phyloP scores from a whole-genome alignment of 2,329 filamentous ascomycete genomes.

The Colletotrichum orbiculare region DNA sequence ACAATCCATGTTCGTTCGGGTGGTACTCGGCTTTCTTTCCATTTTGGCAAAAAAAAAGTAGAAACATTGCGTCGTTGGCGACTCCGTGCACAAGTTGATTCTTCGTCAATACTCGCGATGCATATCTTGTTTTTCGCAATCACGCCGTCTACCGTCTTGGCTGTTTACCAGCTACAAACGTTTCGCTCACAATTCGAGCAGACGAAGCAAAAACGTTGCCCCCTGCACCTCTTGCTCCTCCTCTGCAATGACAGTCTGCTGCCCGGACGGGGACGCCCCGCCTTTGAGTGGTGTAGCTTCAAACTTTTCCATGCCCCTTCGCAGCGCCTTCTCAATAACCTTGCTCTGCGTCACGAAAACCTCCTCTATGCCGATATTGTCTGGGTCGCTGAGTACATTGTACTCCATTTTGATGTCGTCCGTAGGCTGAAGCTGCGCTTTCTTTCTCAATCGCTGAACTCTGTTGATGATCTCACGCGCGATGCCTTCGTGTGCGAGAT shows the following conservation, averaged over 20 bases:
- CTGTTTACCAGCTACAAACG: neutral
- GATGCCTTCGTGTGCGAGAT: conserved; percentile 88
- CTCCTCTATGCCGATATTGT: conserved; percentile 75
- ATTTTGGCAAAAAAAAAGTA: too few relatives aligned
- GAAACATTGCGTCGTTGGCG: too few relatives aligned
- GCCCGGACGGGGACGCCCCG: conserved; percentile 18
- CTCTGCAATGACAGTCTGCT: conserved; percentile 71
- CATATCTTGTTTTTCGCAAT: too few relatives aligned
- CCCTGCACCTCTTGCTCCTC: conserved; percentile 90
- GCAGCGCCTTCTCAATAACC: conserved; percentile 65
- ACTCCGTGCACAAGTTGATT: too few relatives aligned
- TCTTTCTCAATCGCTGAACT: conserved; percentile 92
- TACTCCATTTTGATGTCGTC: conserved; percentile 98
- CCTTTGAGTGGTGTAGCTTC: conserved; percentile 42
- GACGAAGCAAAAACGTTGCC: conserved; percentile 80
- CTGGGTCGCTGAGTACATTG: conserved; percentile 80
- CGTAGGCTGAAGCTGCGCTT: conserved; percentile 88
- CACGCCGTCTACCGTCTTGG: too few relatives aligned
- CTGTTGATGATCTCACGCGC: conserved; percentile 93
- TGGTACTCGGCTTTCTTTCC: too few relatives aligned
- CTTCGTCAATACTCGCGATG: too few relatives aligned
- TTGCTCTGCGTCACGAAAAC: conserved; percentile 69
- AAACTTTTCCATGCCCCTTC: conserved; percentile 74
- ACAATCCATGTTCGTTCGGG: too few relatives aligned
- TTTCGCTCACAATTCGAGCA: conserved; percentile 74